Percentiles rank a stretch among this genome's conserved stretches.
Evolutionary conservation across 768 basidiomycete genomes (phyloP).

Genomic region (Podaxis sp.): DNA sequence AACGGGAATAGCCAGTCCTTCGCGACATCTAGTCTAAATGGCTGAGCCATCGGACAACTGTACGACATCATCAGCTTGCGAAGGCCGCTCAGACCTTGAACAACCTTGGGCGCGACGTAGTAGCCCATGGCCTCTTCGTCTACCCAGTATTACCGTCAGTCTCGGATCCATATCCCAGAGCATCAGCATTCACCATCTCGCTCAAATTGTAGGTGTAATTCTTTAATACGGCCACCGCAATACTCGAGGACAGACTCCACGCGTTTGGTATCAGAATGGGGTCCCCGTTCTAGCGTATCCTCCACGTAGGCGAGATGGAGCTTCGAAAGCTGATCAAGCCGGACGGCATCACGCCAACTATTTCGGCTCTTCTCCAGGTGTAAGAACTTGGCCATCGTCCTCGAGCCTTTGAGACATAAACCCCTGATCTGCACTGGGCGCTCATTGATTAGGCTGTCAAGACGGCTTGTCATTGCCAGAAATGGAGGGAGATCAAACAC

Average conservation of each 20-base stretch:
- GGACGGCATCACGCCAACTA: not conserved
- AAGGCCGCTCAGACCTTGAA: not conserved
- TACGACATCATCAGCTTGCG: not conserved
- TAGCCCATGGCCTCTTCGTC: not conserved
- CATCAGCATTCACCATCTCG: not conserved
- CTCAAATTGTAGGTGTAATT: not conserved
- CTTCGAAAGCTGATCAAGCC: not conserved
- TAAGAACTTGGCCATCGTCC: not conserved
- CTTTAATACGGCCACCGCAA: not conserved
- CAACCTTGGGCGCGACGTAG: not conserved
- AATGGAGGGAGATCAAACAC: not conserved
- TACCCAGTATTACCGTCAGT: not conserved
- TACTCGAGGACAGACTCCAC: not conserved
- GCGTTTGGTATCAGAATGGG: not conserved
- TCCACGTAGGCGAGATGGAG: not conserved
- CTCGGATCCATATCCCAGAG: not conserved
- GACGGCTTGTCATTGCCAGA: not conserved
- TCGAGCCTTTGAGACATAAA: not conserved
- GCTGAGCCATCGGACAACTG: not conserved
- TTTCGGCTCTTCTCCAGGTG: not conserved
- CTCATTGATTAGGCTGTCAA: not conserved
- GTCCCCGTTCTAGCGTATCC: not conserved
- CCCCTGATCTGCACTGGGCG: not conserved
- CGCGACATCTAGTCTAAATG: not conserved
- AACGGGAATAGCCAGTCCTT: not conserved